These are phyloP conservation scores for Cryptococcus deneoformans DNA, from an alignment of 1,284 basidiomycete species.

Conservation along the genomic window DNA sequence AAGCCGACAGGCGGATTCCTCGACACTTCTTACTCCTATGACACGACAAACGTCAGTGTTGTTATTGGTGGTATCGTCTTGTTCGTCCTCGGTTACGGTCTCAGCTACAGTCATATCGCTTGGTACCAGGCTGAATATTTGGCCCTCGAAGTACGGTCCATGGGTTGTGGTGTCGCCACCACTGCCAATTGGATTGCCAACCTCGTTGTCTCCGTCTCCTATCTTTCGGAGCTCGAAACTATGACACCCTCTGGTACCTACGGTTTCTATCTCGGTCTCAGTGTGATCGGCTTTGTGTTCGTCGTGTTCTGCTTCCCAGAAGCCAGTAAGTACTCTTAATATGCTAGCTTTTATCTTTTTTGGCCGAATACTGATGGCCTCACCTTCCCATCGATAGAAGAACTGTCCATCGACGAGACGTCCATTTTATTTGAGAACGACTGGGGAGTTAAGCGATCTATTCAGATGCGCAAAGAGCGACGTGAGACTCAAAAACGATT, in stretches of 20 bases:
- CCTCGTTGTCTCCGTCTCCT: slow-evolving; percentile 22
- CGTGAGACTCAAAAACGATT: not conserved
- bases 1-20: slow-evolving; percentile 14
- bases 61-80: slow-evolving; percentile 18
- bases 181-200: slow-evolving; percentile 23
- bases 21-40: slow-evolving; percentile 16
- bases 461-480: slow-evolving; percentile 1
- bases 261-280: slow-evolving; percentile 22
- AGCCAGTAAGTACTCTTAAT: slow-evolving; percentile 12
- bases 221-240: slow-evolving; percentile 2
- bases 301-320: slow-evolving; percentile 26
- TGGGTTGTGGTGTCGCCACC: slow-evolving; percentile 24
- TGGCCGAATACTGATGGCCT: not conserved
- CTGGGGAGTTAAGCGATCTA: slow-evolving; percentile 21
- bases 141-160: slow-evolving; percentile 38
- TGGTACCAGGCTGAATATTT: slow-evolving; percentile 44
- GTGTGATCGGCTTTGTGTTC: slow-evolving; percentile 17
- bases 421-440: slow-evolving; percentile 15
- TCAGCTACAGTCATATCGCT: slow-evolving; percentile 40
- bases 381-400: not conserved
- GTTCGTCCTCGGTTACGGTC: slow-evolving; percentile 33
- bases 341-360: no score
- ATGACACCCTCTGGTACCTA: not conserved
- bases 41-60: slow-evolving; percentile 21
- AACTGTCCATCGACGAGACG: not conserved